These are phyloP conservation scores for Starmerella bombicola DNA, from an alignment of 805 yeast genomes.

Conservation along the genomic window DNA sequence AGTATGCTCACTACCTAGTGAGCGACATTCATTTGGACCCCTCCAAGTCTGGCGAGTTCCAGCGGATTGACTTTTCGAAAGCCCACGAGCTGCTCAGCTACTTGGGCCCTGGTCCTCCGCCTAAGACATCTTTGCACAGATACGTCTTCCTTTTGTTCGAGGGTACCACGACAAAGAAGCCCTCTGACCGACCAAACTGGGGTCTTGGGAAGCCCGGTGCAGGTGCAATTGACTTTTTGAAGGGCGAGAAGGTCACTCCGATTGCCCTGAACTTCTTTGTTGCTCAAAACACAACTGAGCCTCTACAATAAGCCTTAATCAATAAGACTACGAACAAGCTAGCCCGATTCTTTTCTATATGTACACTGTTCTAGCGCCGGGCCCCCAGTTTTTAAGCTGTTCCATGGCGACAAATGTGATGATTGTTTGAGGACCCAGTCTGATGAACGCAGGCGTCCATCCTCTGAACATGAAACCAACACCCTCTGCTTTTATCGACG, in stretches of 20 bases:
- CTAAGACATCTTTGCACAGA: conserved; percentile 73
- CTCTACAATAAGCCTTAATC: too few relatives aligned
- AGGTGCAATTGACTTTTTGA: conserved; percentile 67
- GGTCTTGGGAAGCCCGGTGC: conserved; percentile 72
- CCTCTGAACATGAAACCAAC: conserved; percentile 75
- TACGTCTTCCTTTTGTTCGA: conserved; percentile 67
- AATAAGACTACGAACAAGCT: too few relatives aligned
- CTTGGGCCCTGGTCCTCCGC: conserved; percentile 84
- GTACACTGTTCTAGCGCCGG: conserved; percentile 6
- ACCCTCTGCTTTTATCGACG: conserved; percentile 59
- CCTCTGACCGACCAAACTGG: conserved; percentile 58
- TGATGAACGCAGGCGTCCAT: conserved; percentile 76
- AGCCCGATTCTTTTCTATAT: background rate
- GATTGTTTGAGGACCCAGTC: conserved; percentile 60
- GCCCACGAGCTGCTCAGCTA: conserved; percentile 44
- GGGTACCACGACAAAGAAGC: conserved; percentile 19
- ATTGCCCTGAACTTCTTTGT: conserved; percentile 71
- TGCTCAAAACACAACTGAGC: conserved; percentile 64
- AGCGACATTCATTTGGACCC: conserved; percentile 29
- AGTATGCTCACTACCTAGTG: conserved; percentile 63
- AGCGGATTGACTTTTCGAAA: conserved; percentile 25
- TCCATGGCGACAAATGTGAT: conserved; percentile 33
- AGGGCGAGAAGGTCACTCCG: conserved; percentile 41
- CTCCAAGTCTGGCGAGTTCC: conserved; percentile 22
- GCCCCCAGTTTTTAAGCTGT: conserved; percentile 29